Evolutionary conservation across 2,329 filamentous ascomycete genomes (phyloP), one percentile per base, ranked within the genome.

Genomic region (Penicillium sp.): DNA sequence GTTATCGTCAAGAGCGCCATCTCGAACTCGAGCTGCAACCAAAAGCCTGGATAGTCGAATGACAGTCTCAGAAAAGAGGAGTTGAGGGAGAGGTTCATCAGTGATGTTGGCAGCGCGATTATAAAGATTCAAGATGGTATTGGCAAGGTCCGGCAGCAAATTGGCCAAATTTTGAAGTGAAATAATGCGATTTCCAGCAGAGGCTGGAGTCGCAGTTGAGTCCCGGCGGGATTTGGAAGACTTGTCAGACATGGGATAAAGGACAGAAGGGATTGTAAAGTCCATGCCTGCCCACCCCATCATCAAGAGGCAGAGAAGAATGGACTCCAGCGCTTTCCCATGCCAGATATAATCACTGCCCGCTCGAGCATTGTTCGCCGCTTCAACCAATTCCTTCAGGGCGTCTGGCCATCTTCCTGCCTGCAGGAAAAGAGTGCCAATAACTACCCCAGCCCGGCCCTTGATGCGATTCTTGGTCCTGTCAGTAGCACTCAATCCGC

Each of bases 271-370:
- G 49, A 80, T 77, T 68, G 71, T 67, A 43, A 97, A 97, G 61
- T 93, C 86, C 59, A 91, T 76, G 3, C 84, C 86, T 28, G 85
- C 80, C 87, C 89, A 95, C 24, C 84, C 86, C 51, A 95, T 81
- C 59, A 97, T 79, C 32, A 97, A 64, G 56, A 97, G 77, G 61
- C 86, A 89, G 22, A 95, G 77, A 38, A 93, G 73, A 50, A 95
- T 87, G 23, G 90, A 82, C 64, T 98, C 94, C 16, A 98, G 75
- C 1, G 89, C 90, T 69, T 97, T 97, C 14, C 87, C 93, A 70
- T 96, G 89, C 91, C 93, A 98, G n/a, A 97, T 68, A 68, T 95
- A 88, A 68, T 98, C 93, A 59, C 89, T 90, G 48, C 87, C 79
- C 29, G 82, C 83, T 58, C 88, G 85, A 13, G 89, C 85, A 57